These are phyloP conservation scores for Stenogyne calaminthoides DNA, from an alignment of 305 asterid species.

Conservation along the genomic window DNA sequence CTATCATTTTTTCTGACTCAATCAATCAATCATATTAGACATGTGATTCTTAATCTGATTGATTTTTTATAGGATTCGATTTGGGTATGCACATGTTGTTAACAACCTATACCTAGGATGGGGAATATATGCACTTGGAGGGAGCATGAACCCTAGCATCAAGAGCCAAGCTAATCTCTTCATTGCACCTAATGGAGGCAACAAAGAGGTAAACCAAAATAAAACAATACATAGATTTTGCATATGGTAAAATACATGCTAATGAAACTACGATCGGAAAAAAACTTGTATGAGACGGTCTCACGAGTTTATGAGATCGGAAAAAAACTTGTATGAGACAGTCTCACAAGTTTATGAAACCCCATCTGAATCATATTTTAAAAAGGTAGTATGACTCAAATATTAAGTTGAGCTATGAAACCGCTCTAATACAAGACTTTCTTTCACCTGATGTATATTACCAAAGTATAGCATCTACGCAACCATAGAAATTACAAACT, in stretches of 20 bases:
- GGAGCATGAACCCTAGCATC: conserved; percentile 80
- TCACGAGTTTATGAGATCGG: too few species aligned
- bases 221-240: neutral
- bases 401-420: too few species aligned
- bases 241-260: too few species aligned
- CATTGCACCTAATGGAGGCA: conserved; percentile 60
- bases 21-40: neutral
- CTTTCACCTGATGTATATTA: neutral
- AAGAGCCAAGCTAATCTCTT: conserved; percentile 88
- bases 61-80: conserved; percentile 52
- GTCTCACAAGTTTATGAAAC: too few species aligned
- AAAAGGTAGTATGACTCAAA: too few species aligned
- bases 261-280: too few species aligned
- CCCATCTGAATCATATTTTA: too few species aligned
- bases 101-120: conserved; percentile 86
- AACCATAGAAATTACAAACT: neutral
- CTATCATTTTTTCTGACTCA: neutral
- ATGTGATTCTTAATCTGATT: neutral
- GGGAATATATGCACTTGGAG: conserved; percentile 89
- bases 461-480: neutral
- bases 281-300: too few species aligned
- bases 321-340: too few species aligned
- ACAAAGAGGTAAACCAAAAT: conserved; percentile 54
- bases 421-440: too few species aligned
- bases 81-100: conserved; percentile 85